Percentiles rank a stretch among this genome's conserved stretches.
Conservation (phyloP, 2,329 filamentous ascomycete species). For the Diaporthe citri region DNA sequence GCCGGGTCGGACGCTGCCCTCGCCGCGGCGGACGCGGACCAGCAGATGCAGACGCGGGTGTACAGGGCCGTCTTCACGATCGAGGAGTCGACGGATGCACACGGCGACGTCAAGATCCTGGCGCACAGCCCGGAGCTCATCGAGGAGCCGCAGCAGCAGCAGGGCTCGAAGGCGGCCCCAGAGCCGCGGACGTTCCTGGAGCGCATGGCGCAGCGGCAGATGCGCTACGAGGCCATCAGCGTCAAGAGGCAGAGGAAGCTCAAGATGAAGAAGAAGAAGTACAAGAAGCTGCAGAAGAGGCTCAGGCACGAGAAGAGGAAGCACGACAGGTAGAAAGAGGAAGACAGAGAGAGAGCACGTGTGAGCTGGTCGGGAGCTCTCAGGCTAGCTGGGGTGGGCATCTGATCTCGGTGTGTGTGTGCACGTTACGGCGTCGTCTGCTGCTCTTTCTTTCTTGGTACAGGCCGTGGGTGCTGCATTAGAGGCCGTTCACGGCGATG, state of each 20-base stretch:
- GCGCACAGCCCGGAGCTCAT: constrained; percentile 72
- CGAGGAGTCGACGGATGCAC: constrained; percentile 72
- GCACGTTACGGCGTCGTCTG: neutral
- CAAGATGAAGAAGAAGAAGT: constrained; percentile 99
- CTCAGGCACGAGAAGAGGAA: constrained; percentile 91
- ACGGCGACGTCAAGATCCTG: constrained; percentile 71
- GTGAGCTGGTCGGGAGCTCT: neutral
- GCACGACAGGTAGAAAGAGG: constrained; percentile 69
- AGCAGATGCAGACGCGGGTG: constrained; percentile 62
- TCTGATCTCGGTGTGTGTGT: neutral
- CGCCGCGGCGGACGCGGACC: constrained; percentile 51
- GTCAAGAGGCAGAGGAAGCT: constrained; percentile 93
- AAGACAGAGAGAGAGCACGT: too few relatives aligned
- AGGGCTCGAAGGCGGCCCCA: constrained; percentile 31
- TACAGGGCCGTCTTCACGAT: constrained; percentile 77
- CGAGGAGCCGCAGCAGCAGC: constrained; percentile 56
- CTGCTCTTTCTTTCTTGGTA: neutral
- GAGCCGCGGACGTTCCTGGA: constrained; percentile 72
- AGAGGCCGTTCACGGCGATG: constrained; percentile 6
- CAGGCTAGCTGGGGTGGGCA: neutral
- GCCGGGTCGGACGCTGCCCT: constrained; percentile 46
- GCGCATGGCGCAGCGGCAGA: constrained; percentile 75
- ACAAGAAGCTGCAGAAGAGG: constrained; percentile 98
- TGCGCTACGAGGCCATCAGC: constrained; percentile 80
- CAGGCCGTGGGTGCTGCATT: constrained; percentile 28